These are phyloP conservation scores for Calocera viscosa DNA, from an alignment of 768 basidiomycete genomes.

Conservation along the genomic window DNA sequence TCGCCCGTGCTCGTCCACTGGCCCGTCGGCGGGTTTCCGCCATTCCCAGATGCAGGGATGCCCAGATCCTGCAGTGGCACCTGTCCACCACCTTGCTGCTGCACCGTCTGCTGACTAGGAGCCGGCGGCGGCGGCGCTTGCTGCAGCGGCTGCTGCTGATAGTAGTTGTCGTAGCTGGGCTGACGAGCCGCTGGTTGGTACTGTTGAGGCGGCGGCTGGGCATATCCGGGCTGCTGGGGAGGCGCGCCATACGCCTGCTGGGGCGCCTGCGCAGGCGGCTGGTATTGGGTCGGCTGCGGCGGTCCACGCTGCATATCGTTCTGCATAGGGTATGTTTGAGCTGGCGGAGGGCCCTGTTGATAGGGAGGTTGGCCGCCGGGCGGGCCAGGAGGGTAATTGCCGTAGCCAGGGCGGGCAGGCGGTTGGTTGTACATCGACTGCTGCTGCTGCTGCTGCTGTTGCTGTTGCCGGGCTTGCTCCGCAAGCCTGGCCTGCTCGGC, in stretches of 20 bases:
- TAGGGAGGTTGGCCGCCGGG: slow-evolving; percentile 16
- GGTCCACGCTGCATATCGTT: background rate
- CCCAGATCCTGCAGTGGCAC: background rate
- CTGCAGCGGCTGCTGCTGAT: slow-evolving; percentile 23
- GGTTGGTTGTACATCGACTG: slow-evolving; percentile 7
- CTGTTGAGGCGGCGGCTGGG: slow-evolving; percentile 14
- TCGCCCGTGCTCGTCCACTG: slow-evolving; percentile 73
- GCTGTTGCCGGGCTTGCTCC: slow-evolving; percentile 9
- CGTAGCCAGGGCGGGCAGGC: slow-evolving; percentile 10
- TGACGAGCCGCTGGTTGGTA: slow-evolving; percentile 17
- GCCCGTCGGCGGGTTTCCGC: slow-evolving; percentile 39
- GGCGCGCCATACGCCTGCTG: slow-evolving; percentile 23
- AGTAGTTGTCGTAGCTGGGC: slow-evolving; percentile 26
- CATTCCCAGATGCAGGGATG: background rate
- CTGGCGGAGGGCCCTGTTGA: background rate
- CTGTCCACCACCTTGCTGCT: background rate
- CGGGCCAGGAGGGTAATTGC: slow-evolving; percentile 15
- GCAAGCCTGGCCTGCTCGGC: slow-evolving; percentile 11
- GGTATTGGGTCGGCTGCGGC: slow-evolving; percentile 23
- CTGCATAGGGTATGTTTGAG: background rate
- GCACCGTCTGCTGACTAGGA: slow-evolving; percentile 26
- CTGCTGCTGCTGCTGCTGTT: slow-evolving; percentile 19
- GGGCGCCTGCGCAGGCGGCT: slow-evolving; percentile 13
- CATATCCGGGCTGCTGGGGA: slow-evolving; percentile 26
- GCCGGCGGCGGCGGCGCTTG: slow-evolving; percentile 24